Evolutionary conservation across 2,329 filamentous ascomycete genomes (phyloP).

Genomic region (Diplodia sapinea): DNA sequence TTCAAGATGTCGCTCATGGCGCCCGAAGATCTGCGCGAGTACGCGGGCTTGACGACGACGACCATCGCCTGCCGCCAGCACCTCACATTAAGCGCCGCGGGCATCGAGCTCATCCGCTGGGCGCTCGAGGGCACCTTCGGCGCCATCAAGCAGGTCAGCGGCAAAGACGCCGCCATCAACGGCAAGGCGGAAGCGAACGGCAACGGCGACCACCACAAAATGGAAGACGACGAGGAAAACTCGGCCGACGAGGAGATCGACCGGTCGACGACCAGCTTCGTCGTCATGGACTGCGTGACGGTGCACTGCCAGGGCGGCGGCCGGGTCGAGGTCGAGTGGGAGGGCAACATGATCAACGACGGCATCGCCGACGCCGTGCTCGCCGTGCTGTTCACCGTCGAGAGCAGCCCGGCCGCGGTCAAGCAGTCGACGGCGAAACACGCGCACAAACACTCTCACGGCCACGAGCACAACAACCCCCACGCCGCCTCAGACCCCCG

Average conservation of each 20-base stretch:
- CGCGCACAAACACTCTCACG: slow-evolving; percentile 51
- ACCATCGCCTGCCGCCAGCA: slow-evolving; percentile 92
- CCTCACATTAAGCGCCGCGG: slow-evolving; percentile 83
- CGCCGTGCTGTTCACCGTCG: slow-evolving; percentile 87
- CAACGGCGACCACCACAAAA: slow-evolving; percentile 45
- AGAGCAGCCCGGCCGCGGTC: slow-evolving; percentile 92
- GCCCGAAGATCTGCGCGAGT: slow-evolving; percentile 92
- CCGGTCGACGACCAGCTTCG: slow-evolving; percentile 60
- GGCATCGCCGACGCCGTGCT: slow-evolving; percentile 97
- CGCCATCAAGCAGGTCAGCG: slow-evolving; percentile 61
- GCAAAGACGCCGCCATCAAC: slow-evolving; percentile 42
- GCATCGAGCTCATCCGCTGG: slow-evolving; percentile 91
- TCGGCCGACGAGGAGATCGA: slow-evolving; percentile 67
- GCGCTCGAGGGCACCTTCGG: slow-evolving; percentile 94
- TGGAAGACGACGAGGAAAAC: slow-evolving; percentile 56
- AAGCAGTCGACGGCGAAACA: slow-evolving; percentile 61
- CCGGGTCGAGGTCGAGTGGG: slow-evolving; percentile 92
- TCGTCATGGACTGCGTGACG: slow-evolving; percentile 88
- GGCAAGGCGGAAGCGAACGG: slow-evolving; percentile 44
- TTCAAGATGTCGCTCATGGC: slow-evolving; percentile 98
- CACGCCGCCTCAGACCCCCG: slow-evolving; percentile 74
- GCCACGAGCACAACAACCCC: slow-evolving; percentile 60
- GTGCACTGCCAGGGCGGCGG: slow-evolving; percentile 79
- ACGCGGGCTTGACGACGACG: slow-evolving; percentile 94
- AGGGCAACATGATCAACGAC: slow-evolving; percentile 97